Percentiles rank a stretch among this genome's conserved stretches.
Conservation (phyloP, 2,329 filamentous ascomycete species). For the Nannizziopsis barbatae region DNA sequence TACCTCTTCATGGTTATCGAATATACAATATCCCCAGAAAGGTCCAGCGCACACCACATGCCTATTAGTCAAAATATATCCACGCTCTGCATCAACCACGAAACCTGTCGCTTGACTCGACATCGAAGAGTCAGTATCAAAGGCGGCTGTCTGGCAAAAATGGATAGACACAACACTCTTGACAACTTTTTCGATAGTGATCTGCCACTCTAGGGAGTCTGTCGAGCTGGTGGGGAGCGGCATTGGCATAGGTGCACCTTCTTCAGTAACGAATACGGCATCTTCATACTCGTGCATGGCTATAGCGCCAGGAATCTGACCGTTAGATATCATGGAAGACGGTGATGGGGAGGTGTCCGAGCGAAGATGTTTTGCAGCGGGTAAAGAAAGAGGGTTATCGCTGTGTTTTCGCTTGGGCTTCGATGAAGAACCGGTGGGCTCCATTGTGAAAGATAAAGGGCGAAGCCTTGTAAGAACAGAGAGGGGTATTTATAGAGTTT, state of each 20-base stretch:
- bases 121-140: conserved; percentile 90
- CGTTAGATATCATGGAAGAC: conserved; percentile 28
- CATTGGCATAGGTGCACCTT: conserved; percentile 32
- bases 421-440: conserved; percentile 35
- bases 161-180: conserved; percentile 96
- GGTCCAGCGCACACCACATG: conserved; percentile 93
- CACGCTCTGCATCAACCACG: conserved; percentile 86
- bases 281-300: conserved; percentile 9
- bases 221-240: conserved; percentile 11
- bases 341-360: conserved; percentile 34
- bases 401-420: conserved; percentile 45
- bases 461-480: not conserved
- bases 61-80: conserved; percentile 77
- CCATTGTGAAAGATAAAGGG: conserved; percentile 29
- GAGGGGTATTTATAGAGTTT: conserved; percentile 6
- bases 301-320: conserved; percentile 33
- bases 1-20: conserved; percentile 89
- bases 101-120: conserved; percentile 96
- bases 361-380: conserved; percentile 46
- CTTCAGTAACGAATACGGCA: conserved; percentile 19
- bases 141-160: conserved; percentile 95
- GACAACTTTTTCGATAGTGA: conserved; percentile 86
- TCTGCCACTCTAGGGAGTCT: conserved; percentile 83
- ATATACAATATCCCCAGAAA: conserved; percentile 96
- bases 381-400: conserved; percentile 37